Percentiles rank a stretch among this genome's conserved stretches.
phyloP scores from a whole-genome alignment of 306 rosid species.

The Herpetospermum pedunculosum region DNA sequence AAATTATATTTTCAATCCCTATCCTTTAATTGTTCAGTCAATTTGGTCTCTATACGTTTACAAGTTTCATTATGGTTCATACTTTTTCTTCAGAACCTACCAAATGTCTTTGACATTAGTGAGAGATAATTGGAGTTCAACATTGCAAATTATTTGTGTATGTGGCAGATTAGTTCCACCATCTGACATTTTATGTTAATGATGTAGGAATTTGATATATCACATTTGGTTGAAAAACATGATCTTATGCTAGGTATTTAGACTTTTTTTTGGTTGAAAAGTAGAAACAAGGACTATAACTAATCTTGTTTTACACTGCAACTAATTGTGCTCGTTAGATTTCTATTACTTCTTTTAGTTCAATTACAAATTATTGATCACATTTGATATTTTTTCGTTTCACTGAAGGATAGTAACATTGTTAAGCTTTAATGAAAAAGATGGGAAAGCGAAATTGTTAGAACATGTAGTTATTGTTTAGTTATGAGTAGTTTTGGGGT shows the following conservation, averaged over 20 bases:
- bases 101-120: not conserved
- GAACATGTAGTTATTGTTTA: too few species aligned
- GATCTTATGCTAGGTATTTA: not conserved
- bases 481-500: too few species aligned
- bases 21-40: not conserved
- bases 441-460: not conserved
- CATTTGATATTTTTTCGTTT: not conserved
- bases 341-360: not conserved
- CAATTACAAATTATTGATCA: not conserved
- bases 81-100: not conserved
- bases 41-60: not conserved
- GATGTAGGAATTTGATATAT: not conserved
- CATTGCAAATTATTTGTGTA: not conserved
- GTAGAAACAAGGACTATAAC: not conserved
- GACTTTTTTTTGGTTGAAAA: not conserved
- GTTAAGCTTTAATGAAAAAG: not conserved
- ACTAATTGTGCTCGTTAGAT: not conserved
- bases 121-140: not conserved
- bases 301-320: not conserved
- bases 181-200: not conserved
- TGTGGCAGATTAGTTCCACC: not conserved
- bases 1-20: not conserved
- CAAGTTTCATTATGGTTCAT: not conserved
- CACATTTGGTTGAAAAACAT: not conserved
- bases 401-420: not conserved